Conservation (phyloP, 495 filamentous ascomycete genomes). For the Penicillium arizonense region DNA sequence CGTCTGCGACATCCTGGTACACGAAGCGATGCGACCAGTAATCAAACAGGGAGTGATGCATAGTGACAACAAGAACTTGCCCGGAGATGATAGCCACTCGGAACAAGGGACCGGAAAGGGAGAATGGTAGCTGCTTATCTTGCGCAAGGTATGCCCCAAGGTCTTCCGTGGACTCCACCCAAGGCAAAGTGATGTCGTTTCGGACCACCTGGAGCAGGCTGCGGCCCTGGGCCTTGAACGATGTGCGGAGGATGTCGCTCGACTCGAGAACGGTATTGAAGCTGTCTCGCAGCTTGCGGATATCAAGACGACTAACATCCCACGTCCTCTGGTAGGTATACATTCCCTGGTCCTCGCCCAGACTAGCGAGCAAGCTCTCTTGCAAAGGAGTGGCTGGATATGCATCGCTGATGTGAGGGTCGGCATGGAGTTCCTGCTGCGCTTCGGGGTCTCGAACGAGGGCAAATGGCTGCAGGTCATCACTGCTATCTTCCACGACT, state of each 20-base stretch:
- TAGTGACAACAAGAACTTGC: conserved; percentile 54
- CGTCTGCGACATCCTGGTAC: conserved; percentile 27
- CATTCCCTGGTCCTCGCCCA: conserved; percentile 38
- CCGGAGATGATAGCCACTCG: conserved; percentile 48
- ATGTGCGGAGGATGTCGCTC: conserved; percentile 55
- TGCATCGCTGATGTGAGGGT: conserved; percentile 29
- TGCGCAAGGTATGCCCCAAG: conserved; percentile 19
- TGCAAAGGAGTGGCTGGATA: conserved; percentile 53
- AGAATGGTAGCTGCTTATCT: conserved; percentile 37
- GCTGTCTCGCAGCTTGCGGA: conserved; percentile 32
- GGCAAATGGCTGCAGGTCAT: conserved; percentile 1
- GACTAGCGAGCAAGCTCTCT: conserved; percentile 39
- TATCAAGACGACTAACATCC: conserved; percentile 32
- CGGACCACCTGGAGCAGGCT: conserved; percentile 52
- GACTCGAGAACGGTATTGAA: conserved; percentile 25
- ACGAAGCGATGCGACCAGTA: conserved; percentile 56
- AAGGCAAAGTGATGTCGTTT: conserved; percentile 36
- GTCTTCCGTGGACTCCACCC: conserved; percentile 32
- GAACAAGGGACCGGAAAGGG: conserved; percentile 51
- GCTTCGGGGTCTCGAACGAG: not conserved
- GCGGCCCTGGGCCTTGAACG: conserved; percentile 47
- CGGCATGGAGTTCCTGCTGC: conserved; percentile 29
- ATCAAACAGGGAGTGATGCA: conserved; percentile 65
- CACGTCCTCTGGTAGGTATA: conserved; percentile 30
- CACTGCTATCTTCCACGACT: conserved; percentile 3